phyloP scores from a whole-genome alignment of 23 red algal species.

The Chondrus crispus region DNA sequence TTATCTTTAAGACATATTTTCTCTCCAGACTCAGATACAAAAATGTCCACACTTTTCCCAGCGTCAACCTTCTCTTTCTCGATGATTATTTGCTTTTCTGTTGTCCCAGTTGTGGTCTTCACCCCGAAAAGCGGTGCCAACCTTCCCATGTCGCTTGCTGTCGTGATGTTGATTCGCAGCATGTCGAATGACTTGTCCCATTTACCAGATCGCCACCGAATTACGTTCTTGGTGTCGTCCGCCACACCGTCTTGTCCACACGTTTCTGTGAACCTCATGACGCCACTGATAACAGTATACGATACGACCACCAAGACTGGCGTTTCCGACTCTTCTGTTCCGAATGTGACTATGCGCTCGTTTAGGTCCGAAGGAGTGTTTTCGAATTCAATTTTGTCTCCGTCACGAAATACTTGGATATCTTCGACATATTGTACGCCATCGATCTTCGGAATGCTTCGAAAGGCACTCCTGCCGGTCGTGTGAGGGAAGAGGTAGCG shows the following conservation, averaged over 20 bases:
- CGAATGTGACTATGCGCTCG: not conserved
- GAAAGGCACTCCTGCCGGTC: not conserved
- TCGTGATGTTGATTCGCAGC: not conserved
- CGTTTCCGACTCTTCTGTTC: not conserved
- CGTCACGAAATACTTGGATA: not conserved
- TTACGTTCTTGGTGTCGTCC: not conserved
- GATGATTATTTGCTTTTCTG: not conserved
- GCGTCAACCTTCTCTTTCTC: not conserved
- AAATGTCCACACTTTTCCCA: not conserved
- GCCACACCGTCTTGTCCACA: not conserved
- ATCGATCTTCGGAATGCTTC: not conserved
- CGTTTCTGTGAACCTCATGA: not conserved
- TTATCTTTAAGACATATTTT: not conserved
- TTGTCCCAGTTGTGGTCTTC: not conserved
- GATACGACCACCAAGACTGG: not conserved
- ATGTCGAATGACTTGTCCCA: conserved; percentile 21
- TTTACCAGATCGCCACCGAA: conserved; percentile 13
- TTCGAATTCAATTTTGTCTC: not conserved
- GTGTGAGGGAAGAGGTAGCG: conserved; percentile 13
- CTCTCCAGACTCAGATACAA: not conserved
- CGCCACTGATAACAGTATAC: not conserved
- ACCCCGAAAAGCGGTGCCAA: not conserved
- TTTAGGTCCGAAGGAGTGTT: not conserved
- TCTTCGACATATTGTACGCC: not conserved
- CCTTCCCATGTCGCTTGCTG: not conserved